Evolutionary conservation across 129 eudicot genomes (phyloP).

Genomic region (Logfia minima): DNA sequence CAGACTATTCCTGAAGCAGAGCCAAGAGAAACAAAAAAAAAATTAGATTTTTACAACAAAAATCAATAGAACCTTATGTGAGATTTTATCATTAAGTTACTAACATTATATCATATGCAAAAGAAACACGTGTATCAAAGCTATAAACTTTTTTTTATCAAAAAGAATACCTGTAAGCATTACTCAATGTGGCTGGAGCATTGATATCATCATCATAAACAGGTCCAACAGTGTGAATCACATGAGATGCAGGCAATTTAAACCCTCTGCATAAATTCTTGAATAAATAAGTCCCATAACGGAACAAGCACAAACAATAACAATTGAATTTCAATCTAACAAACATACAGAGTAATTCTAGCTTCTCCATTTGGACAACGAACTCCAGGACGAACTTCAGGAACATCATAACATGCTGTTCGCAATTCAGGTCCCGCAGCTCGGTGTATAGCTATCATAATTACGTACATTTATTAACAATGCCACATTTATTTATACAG

Average conservation of each 20-base stretch:
- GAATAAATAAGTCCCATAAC: neutral
- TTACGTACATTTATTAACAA: slow-evolving; percentile 5
- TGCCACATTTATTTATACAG: neutral
- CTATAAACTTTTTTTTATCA: neutral
- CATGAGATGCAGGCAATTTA: slow-evolving; percentile 86
- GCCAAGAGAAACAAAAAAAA: neutral
- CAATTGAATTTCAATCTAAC: neutral
- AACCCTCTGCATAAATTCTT: slow-evolving; percentile 67
- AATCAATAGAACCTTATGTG: neutral
- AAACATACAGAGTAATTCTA: slow-evolving; percentile 80
- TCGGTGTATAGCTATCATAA: slow-evolving; percentile 72
- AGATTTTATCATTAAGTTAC: neutral
- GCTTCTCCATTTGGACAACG: slow-evolving; percentile 99
- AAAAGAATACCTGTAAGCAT: slow-evolving; percentile 67
- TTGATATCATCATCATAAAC: slow-evolving; percentile 57
- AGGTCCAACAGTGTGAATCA: slow-evolving; percentile 95
- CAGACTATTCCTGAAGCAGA: slow-evolving; percentile 69
- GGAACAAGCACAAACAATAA: neutral
- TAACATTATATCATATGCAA: neutral
- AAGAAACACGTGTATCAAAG: neutral
- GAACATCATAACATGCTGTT: slow-evolving; percentile 76
- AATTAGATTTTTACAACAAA: neutral
- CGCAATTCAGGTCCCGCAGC: slow-evolving; percentile 94
- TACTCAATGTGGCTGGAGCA: slow-evolving; percentile 57
- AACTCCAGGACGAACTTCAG: slow-evolving; percentile 81